phyloP scores from a whole-genome alignment of 2,329 filamentous ascomycete species.

The Aspergillus sp. region DNA sequence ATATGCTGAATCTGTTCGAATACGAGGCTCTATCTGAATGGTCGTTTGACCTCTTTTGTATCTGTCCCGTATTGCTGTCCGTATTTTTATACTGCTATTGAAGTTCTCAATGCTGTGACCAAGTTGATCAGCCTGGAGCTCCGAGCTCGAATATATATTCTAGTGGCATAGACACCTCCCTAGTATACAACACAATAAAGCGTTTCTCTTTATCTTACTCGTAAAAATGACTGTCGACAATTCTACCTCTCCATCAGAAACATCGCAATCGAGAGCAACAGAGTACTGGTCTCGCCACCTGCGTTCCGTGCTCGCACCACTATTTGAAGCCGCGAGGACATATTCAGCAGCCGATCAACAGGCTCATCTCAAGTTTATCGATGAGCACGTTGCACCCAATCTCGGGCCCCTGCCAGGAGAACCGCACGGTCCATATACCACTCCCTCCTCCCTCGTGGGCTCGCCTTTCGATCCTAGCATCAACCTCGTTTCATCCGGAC shows the following conservation, averaged over 20 bases:
- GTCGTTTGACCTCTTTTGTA: too few species aligned
- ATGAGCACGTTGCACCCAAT: constrained; percentile 5
- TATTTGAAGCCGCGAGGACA: not conserved
- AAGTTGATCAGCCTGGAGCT: too few species aligned
- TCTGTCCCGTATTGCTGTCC: too few species aligned
- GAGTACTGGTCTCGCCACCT: constrained; percentile 5
- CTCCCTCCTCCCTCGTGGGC: constrained; percentile 7
- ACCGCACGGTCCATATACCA: constrained; percentile 3
- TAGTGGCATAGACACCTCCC: too few species aligned
- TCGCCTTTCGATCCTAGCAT: constrained; percentile 11
- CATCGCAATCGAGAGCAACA: constrained; percentile 1
- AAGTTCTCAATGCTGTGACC: too few species aligned
- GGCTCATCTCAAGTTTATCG: not conserved
- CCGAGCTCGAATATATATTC: too few species aligned
- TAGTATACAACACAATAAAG: not conserved
- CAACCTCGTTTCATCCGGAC: constrained; percentile 2
- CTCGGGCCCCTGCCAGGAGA: constrained; percentile 5
- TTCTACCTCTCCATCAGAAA: constrained; percentile 1
- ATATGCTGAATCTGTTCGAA: too few species aligned
- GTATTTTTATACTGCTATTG: too few species aligned
- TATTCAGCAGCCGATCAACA: not conserved
- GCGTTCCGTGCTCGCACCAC: constrained; percentile 3
- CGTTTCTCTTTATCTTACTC: not conserved
- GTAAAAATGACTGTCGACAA: constrained; percentile 4
- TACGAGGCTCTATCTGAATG: too few species aligned